A percentile compares a stretch with the other conserved stretches of the same genome.
These are phyloP conservation scores for Linderniella brevidens DNA, from an alignment of 257 asterid genomes.

Conservation along the genomic window DNA sequence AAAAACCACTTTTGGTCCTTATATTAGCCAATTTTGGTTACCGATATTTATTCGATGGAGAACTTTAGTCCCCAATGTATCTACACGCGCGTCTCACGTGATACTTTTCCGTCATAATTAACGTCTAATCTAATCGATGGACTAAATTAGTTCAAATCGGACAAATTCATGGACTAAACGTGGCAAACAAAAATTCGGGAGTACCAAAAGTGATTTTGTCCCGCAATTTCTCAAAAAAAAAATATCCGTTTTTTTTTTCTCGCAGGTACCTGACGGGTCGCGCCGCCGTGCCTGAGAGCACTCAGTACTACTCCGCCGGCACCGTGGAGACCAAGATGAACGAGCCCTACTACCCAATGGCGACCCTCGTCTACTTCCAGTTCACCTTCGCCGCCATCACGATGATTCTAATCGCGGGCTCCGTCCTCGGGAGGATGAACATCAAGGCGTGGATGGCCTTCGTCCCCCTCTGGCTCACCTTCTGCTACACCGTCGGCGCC, in stretches of 20 bases:
- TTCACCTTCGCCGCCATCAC: slow-evolving; percentile 81
- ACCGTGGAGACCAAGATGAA: slow-evolving; percentile 26
- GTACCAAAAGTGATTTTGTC: too few species aligned
- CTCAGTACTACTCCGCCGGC: slow-evolving; percentile 24
- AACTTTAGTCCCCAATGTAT: too few species aligned
- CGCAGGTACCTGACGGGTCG: slow-evolving; percentile 24
- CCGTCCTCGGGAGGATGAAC: slow-evolving; percentile 74
- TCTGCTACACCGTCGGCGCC: slow-evolving; percentile 75
- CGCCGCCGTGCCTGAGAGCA: slow-evolving; percentile 42
- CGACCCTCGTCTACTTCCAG: slow-evolving; percentile 68
- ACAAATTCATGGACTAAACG: too few species aligned
- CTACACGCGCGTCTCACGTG: too few species aligned
- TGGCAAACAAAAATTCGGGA: too few species aligned
- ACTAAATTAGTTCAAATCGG: too few species aligned
- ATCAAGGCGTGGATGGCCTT: slow-evolving; percentile 96
- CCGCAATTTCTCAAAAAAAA: too few species aligned
- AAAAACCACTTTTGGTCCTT: too few species aligned
- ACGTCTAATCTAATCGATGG: too few species aligned
- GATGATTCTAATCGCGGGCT: slow-evolving; percentile 54
- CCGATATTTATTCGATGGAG: too few species aligned
- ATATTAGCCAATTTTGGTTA: too few species aligned
- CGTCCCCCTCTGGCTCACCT: slow-evolving; percentile 75
- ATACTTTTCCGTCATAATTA: too few species aligned
- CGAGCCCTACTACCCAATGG: slow-evolving; percentile 52
- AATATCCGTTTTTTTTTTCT: background rate